Conservation (phyloP, 768 basidiomycete genomes). For the Holtermannia corniformis region DNA sequence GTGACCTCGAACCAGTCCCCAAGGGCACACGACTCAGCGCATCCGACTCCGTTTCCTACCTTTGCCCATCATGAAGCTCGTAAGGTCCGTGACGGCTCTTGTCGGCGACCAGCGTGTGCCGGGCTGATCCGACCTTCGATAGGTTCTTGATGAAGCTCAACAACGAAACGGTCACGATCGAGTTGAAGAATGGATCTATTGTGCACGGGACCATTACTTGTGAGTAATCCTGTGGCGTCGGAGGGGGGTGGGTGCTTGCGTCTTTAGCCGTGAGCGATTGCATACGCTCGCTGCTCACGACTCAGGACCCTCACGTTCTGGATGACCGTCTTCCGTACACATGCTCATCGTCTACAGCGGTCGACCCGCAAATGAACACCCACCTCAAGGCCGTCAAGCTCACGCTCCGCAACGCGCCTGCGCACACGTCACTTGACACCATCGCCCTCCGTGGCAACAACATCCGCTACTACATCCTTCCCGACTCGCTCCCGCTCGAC, state of each 20-base stretch:
- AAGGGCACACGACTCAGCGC: neutral
- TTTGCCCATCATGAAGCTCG: slow-evolving; percentile 62
- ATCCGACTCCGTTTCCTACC: slow-evolving; percentile 14
- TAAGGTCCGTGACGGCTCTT: slow-evolving; percentile 50
- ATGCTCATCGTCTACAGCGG: slow-evolving; percentile 51
- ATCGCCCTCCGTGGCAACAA: slow-evolving; percentile 95
- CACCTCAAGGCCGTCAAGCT: slow-evolving; percentile 96
- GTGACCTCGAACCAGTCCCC: neutral
- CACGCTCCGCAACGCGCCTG: slow-evolving; percentile 62
- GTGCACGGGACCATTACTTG: slow-evolving; percentile 96
- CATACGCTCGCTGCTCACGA: no score
- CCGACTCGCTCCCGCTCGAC: slow-evolving; percentile 90
- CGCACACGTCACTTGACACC: slow-evolving; percentile 69
- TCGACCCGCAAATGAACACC: slow-evolving; percentile 99
- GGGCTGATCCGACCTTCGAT: neutral
- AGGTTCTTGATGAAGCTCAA: slow-evolving; percentile 99
- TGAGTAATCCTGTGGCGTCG: slow-evolving; percentile 41
- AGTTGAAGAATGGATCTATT: slow-evolving; percentile 93
- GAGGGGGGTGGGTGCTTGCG: slow-evolving; percentile 1
- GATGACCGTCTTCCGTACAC: neutral
- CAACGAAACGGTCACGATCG: slow-evolving; percentile 96
- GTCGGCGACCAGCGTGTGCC: neutral
- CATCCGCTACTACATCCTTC: slow-evolving; percentile 93
- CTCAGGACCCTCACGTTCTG: no score
- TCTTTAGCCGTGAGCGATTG: neutral